Evolutionary conservation across 2,329 filamentous ascomycete species (phyloP).

Genomic region (Chrysoporthe cubensis): DNA sequence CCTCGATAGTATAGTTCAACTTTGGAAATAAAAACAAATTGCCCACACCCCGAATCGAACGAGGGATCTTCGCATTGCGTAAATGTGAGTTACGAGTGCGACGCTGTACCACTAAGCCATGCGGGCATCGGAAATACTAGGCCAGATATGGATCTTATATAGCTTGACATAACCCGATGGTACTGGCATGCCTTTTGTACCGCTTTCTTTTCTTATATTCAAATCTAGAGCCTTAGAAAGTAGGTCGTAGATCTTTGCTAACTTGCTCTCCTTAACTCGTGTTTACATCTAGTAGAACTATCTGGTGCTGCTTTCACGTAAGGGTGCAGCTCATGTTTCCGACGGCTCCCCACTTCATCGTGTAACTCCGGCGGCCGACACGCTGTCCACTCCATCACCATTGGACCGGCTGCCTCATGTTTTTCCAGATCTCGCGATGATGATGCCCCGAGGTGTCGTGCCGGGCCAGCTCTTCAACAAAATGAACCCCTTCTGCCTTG

Average conservation of each 20-base stretch:
- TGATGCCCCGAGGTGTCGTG: conserved; percentile 21
- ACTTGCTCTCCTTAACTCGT: neutral
- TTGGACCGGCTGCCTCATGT: conserved; percentile 13
- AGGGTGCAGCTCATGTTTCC: neutral
- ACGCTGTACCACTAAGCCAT: conserved; percentile 28
- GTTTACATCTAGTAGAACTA: too few species aligned
- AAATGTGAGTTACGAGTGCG: conserved; percentile 20
- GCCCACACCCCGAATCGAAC: conserved; percentile 26
- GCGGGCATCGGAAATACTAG: conserved; percentile 8
- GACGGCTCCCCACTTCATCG: conserved; percentile 3
- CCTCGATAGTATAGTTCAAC: too few species aligned
- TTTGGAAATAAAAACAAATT: neutral
- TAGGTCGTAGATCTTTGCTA: too few species aligned
- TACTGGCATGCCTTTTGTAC: too few species aligned
- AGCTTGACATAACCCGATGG: too few species aligned
- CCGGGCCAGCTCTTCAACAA: neutral
- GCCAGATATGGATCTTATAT: too few species aligned
- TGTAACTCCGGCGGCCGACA: neutral
- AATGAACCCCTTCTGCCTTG: neutral
- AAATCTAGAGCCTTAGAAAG: too few species aligned
- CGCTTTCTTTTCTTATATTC: too few species aligned
- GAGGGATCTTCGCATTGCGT: conserved; percentile 25
- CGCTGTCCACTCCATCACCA: neutral
- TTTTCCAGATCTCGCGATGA: conserved; percentile 18
- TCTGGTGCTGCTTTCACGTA: neutral